Evolutionary conservation across 805 yeast genomes (phyloP).

Genomic region (Huiozyma naganishii): DNA sequence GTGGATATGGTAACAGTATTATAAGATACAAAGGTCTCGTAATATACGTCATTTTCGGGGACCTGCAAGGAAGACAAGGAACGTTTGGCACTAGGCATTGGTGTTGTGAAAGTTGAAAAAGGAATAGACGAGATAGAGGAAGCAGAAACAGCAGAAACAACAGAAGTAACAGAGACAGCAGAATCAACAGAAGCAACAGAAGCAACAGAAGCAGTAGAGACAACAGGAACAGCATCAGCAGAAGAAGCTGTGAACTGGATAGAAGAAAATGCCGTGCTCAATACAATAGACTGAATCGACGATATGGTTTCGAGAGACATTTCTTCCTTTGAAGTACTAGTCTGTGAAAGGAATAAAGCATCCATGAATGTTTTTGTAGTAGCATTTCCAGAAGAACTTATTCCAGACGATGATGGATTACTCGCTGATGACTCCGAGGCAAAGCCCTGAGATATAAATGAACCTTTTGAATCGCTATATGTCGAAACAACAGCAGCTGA

Average conservation of each 20-base stretch:
- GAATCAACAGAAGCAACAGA: not conserved
- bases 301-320: no score
- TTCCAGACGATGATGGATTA: no score
- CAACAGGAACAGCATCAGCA: not conserved
- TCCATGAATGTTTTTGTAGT: no score
- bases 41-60: no score
- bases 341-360: no score
- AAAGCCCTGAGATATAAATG: no score
- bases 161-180: slow-evolving; percentile 2
- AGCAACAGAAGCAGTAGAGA: not conserved
- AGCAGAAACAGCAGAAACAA: not conserved
- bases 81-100: not conserved
- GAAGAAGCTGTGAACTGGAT: not conserved
- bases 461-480: no score
- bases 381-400: no score
- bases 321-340: no score
- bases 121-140: slow-evolving; percentile 1
- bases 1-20: slow-evolving; percentile 10
- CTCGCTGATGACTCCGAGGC: no score
- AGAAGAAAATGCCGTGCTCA: not conserved
- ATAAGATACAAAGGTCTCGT: not conserved
- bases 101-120: not conserved
- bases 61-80: no score
- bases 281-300: not conserved
- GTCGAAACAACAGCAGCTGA: no score